Percentiles rank a stretch among this genome's conserved stretches.
phyloP scores from a whole-genome alignment of 441 rosid species.

The Gossypium laxum region DNA sequence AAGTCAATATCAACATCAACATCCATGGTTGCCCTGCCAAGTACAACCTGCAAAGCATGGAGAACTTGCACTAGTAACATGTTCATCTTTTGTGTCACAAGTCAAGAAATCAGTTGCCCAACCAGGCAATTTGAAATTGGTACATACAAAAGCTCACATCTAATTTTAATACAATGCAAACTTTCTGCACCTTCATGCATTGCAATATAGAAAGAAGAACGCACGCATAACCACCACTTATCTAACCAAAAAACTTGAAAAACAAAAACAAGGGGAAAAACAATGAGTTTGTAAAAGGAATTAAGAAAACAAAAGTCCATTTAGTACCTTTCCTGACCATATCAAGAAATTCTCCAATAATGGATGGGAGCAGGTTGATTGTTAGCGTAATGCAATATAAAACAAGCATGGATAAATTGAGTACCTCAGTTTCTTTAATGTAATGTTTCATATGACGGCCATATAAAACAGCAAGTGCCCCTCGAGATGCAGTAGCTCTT shows the following conservation, averaged over 20 bases:
- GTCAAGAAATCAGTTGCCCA: slow-evolving; percentile 4
- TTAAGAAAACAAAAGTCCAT: not conserved
- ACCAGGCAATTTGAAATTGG: not conserved
- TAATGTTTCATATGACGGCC: slow-evolving; percentile 48
- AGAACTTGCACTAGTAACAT: not conserved
- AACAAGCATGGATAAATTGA: not conserved
- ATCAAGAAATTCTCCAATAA: not conserved
- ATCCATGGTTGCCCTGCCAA: slow-evolving; percentile 49
- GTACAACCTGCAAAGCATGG: slow-evolving; percentile 25
- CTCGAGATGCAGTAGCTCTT: slow-evolving; percentile 48
- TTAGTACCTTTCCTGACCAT: not conserved
- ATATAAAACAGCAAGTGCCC: slow-evolving; percentile 59
- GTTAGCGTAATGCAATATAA: not conserved
- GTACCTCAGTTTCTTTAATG: slow-evolving; percentile 49
- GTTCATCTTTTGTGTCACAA: not conserved
- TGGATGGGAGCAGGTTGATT: not conserved
- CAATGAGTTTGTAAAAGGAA: not conserved
- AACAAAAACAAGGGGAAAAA: not conserved
- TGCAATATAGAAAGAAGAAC: not conserved
- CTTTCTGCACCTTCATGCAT: not conserved
- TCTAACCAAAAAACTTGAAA: not conserved
- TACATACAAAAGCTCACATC: not conserved
- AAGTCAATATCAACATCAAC: slow-evolving; percentile 55
- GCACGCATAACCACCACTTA: not conserved
- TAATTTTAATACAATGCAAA: not conserved